Conservation (phyloP, 257 asterid species). For the Solanum habrochaites region DNA sequence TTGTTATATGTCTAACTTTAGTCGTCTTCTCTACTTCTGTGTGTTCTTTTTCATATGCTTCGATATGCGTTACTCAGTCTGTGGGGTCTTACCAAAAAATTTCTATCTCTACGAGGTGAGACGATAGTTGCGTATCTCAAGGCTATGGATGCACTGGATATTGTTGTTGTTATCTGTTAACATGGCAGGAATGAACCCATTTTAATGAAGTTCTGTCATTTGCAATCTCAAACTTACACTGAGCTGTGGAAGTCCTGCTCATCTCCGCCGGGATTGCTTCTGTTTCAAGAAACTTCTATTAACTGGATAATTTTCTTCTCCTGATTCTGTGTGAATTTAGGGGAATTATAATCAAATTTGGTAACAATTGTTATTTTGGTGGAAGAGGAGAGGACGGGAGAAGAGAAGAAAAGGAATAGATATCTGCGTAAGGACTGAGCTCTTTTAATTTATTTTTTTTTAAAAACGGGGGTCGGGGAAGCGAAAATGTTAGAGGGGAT, state of each 20-base stretch:
- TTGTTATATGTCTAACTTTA: conserved; percentile 1
- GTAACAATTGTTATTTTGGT: background rate
- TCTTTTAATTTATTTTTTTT: background rate
- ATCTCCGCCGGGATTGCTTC: too few relatives aligned
- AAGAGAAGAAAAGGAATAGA: too few relatives aligned
- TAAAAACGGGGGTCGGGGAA: background rate
- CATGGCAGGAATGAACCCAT: background rate
- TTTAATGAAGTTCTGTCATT: background rate
- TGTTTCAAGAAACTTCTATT: background rate
- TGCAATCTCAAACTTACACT: background rate
- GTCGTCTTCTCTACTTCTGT: background rate
- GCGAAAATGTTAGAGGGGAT: background rate
- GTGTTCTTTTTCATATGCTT: too few relatives aligned
- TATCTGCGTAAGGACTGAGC: background rate
- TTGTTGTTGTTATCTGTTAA: background rate
- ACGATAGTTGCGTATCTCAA: too few relatives aligned
- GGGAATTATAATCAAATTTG: background rate
- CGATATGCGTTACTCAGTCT: too few relatives aligned
- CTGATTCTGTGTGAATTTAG: background rate
- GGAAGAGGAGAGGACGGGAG: background rate
- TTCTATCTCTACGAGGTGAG: background rate
- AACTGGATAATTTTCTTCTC: background rate
- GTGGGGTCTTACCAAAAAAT: too few relatives aligned
- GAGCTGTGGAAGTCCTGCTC: background rate
- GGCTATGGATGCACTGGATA: too few relatives aligned